Evolutionary conservation across 352 stramenopile genomes (phyloP), one percentile per base, ranked within the genome.

Genomic region (Halophytophthora polymorphica): DNA sequence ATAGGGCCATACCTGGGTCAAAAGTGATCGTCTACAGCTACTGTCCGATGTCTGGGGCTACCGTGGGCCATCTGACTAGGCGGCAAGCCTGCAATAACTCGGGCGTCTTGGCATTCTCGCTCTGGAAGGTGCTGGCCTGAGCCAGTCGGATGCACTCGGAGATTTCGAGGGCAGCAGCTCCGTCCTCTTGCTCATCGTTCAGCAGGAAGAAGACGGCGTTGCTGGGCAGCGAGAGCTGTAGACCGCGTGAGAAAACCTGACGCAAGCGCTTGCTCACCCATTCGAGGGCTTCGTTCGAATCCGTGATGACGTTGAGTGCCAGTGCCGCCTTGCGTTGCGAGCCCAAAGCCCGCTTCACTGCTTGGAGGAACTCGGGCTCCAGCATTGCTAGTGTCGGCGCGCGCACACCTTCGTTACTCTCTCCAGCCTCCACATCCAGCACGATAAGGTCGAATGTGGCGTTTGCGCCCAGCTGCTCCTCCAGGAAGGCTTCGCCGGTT

Each of bases 361-460:
- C 44, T 3, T 38, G 18, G 18, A 87, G 58, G 43, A 87, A 89
- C 2, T 37, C 34, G 2, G 42, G 25, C 3, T 64, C 51, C 4
- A 86, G 48, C 75, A 89, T 87, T 0, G 45, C 38, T 37, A 56
- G 8, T 21, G 70, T 58, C 10, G 78, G 78, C 1, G 78, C 73
- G 33, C 54, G 54, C 5, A 89, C 54, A 21, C 61, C 66, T n/a
- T 49, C 49, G 22, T 29, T 62, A 34, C 43, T 56, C 33, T 64
- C 61, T 2, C 77, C 81, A 35, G 61, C 68, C 43, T 93, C 82
- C 2, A 93, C 82, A 48, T 93, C 82, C 18, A 93, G 7, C 7
- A 88, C 28, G 8, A 88, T 10, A 3, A 86, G 18, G 56, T 89
- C 75, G 31, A 75, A 69, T 1, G 18, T 21, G 19, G 14, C 37